These are phyloP conservation scores for Leishmania guyanensis DNA, from an alignment of 208 protist species.

Conservation along the genomic window DNA sequence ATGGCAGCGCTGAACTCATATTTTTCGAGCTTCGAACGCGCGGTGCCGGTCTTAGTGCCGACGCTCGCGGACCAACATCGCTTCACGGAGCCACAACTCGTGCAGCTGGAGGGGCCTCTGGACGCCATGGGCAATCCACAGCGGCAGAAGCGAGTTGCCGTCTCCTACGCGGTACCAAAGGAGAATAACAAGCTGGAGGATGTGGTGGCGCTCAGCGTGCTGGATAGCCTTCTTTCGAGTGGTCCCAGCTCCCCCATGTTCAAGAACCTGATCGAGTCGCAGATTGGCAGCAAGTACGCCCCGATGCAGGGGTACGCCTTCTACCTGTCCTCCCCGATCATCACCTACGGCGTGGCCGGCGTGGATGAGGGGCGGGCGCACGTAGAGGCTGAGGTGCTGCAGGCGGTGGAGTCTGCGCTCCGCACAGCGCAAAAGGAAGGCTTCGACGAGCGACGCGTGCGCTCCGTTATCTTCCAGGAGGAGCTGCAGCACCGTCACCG, in stretches of 20 bases:
- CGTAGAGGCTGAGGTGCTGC: slow-evolving; percentile 64
- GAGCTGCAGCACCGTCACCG: slow-evolving; percentile 91
- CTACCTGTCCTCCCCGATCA: slow-evolving; percentile 81
- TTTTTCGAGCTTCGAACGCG: slow-evolving; percentile 53
- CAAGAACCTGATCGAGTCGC: slow-evolving; percentile 87
- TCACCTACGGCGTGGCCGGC: slow-evolving; percentile 90
- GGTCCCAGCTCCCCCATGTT: slow-evolving; percentile 90
- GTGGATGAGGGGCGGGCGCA: slow-evolving; percentile 72
- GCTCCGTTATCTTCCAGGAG: slow-evolving; percentile 88
- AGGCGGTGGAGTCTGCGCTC: slow-evolving; percentile 62
- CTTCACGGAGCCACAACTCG: slow-evolving; percentile 43
- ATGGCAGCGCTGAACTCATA: slow-evolving; percentile 75
- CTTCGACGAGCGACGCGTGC: slow-evolving; percentile 81
- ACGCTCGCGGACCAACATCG: slow-evolving; percentile 55
- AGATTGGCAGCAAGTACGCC: slow-evolving; percentile 84
- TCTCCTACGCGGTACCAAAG: slow-evolving; percentile 76
- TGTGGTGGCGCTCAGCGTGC: slow-evolving; percentile 80
- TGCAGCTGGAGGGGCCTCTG: slow-evolving; percentile 73
- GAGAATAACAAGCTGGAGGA: slow-evolving; percentile 68
- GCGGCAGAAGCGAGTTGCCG: slow-evolving; percentile 79
- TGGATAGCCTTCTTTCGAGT: slow-evolving; percentile 81
- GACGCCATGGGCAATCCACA: slow-evolving; percentile 82
- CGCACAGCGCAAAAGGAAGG: slow-evolving; percentile 65
- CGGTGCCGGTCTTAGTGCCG: slow-evolving; percentile 52
- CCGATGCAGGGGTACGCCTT: slow-evolving; percentile 85